Percentiles rank a stretch among this genome's conserved stretches.
Evolutionary conservation across 179 eudicot species (phyloP).

Genomic region (Silene vulgaris): DNA sequence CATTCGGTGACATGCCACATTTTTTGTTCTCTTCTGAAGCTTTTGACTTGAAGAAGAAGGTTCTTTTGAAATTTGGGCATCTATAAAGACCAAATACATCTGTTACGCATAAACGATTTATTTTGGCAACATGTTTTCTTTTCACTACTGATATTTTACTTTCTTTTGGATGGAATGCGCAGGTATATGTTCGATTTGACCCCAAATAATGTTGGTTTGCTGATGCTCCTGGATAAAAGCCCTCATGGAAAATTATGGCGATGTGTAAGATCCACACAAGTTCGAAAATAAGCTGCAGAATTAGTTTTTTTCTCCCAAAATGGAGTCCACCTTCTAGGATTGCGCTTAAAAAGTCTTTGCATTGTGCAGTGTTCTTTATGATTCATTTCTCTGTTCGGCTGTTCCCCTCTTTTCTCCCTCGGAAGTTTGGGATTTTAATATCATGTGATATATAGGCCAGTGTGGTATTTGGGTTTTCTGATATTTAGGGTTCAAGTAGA

Average conservation of each 20-base stretch:
- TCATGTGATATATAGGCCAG: conserved; percentile 27
- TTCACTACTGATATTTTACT: not conserved
- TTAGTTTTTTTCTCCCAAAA: conserved; percentile 13
- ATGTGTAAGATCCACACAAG: conserved; percentile 47
- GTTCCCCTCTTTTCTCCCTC: not conserved
- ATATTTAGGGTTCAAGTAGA: conserved; percentile 26
- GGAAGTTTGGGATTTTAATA: conserved; percentile 25
- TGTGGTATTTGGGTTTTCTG: conserved; percentile 26
- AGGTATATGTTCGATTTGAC: conserved; percentile 64
- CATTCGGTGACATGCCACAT: not conserved
- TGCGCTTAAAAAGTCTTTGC: conserved; percentile 18
- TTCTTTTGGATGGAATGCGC: conserved; percentile 11
- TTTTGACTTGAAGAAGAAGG: not conserved
- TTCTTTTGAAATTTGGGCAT: not conserved
- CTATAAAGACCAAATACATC: not conserved
- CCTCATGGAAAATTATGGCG: conserved; percentile 58
- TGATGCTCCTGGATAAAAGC: conserved; percentile 58
- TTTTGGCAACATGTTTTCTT: no score
- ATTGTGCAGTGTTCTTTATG: conserved; percentile 29
- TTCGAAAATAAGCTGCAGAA: conserved; percentile 21
- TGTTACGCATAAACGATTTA: not conserved
- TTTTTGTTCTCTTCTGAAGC: not conserved
- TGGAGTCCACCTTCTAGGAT: conserved; percentile 23
- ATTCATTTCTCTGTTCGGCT: conserved; percentile 4
- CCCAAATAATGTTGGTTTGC: conserved; percentile 52